Evolutionary conservation across 2,329 filamentous ascomycete genomes (phyloP).

Genomic region (Fonsecaea pedrosoi): DNA sequence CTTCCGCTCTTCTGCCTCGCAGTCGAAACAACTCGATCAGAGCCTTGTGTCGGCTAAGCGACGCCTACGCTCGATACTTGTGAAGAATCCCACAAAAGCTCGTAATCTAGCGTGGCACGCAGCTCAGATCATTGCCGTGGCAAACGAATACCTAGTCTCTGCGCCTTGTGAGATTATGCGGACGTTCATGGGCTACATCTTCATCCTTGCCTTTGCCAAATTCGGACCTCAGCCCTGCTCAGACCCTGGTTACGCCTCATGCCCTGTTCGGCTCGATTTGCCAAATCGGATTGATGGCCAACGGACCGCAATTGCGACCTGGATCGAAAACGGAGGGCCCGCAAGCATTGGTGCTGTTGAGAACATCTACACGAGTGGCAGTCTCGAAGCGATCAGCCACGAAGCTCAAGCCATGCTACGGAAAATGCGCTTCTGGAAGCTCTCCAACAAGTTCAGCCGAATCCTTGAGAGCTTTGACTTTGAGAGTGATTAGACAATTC

Average conservation of each 20-base stretch:
- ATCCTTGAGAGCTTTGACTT: constrained; percentile 34
- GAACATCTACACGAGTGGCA: constrained; percentile 29
- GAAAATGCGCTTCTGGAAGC: constrained; percentile 33
- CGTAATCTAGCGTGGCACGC: constrained; percentile 36
- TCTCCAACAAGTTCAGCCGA: constrained; percentile 32
- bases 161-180: constrained; percentile 36
- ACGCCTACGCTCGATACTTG: constrained; percentile 26
- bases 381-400: constrained; percentile 27
- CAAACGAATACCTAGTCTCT: constrained; percentile 56
- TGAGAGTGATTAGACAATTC: constrained; percentile 16
- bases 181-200: constrained; percentile 37
- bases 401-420: constrained; percentile 34
- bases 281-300: constrained; percentile 27
- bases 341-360: constrained; percentile 28
- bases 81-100: constrained; percentile 29
- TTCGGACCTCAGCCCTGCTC: constrained; percentile 27
- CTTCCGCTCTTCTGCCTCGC: constrained; percentile 31
- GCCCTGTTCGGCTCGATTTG: constrained; percentile 29
- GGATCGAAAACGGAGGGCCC: constrained; percentile 34
- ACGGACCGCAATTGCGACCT: constrained; percentile 24
- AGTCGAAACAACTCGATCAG: constrained; percentile 20
- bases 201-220: constrained; percentile 33
- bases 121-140: constrained; percentile 52
- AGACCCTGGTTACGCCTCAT: constrained; percentile 14
- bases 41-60: constrained; percentile 27